Percentiles rank a stretch among this genome's conserved stretches.
These are phyloP conservation scores for Tylopilus sp. DNA, from an alignment of 1,284 basidiomycete genomes.

Conservation along the genomic window DNA sequence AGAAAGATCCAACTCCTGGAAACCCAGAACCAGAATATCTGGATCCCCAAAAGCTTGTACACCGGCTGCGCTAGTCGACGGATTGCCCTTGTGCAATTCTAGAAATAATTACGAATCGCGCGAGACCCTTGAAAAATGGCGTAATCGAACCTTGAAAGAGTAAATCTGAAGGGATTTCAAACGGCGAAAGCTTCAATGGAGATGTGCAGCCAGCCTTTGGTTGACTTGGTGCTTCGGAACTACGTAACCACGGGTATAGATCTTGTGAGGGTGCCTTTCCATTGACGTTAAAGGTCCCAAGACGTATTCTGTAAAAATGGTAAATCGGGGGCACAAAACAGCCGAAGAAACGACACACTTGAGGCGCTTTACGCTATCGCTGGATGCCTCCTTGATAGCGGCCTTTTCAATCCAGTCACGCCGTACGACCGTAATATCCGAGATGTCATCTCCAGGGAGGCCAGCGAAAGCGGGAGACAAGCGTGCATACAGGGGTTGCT, in stretches of 20 bases:
- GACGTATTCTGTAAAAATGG: slow-evolving; percentile 58
- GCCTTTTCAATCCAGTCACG: slow-evolving; percentile 69
- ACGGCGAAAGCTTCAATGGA: slow-evolving; percentile 52
- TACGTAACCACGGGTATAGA: slow-evolving; percentile 61
- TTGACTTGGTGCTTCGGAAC: slow-evolving; percentile 17
- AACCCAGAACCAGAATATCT: slow-evolving; percentile 76
- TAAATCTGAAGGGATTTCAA: slow-evolving; percentile 31
- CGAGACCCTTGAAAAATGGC: not conserved
- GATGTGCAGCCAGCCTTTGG: slow-evolving; percentile 40
- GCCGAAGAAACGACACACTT: slow-evolving; percentile 21
- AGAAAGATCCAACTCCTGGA: slow-evolving; percentile 83
- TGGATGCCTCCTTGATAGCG: slow-evolving; percentile 49
- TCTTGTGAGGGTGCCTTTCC: slow-evolving; percentile 79
- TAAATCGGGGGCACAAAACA: slow-evolving; percentile 7
- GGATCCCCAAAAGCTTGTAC: slow-evolving; percentile 52
- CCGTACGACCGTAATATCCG: slow-evolving; percentile 66
- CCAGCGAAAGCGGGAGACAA: slow-evolving; percentile 73
- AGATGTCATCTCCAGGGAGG: slow-evolving; percentile 65
- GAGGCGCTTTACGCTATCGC: slow-evolving; percentile 41
- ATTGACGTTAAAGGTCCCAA: slow-evolving; percentile 86
- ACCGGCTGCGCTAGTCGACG: slow-evolving; percentile 30
- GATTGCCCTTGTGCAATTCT: slow-evolving; percentile 23
- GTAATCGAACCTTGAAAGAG: slow-evolving; percentile 26
- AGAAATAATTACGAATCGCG: slow-evolving; percentile 8
- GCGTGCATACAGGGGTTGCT: slow-evolving; percentile 57